Evolutionary conservation across 2,329 filamentous ascomycete species (phyloP).

Genomic region (Fusarium sp.): DNA sequence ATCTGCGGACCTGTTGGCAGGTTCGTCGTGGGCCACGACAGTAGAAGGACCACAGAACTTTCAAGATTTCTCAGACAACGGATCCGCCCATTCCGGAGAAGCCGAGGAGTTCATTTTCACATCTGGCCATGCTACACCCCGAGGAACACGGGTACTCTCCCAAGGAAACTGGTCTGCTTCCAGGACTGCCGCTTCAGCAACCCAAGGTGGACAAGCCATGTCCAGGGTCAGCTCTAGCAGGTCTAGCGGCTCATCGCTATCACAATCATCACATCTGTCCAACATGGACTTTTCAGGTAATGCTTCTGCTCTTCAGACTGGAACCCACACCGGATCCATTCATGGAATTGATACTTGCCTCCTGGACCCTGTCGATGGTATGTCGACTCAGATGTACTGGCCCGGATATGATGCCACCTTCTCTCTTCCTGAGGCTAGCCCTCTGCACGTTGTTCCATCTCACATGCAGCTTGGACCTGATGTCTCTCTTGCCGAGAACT

Average conservation of each 20-base stretch:
- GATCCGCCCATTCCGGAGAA: constrained; percentile 63
- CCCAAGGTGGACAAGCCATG: constrained; percentile 53
- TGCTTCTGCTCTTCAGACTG: constrained; percentile 57
- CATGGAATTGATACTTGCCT: constrained; percentile 64
- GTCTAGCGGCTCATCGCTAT: constrained; percentile 58
- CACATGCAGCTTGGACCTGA: constrained; percentile 67
- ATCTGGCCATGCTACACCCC: constrained; percentile 66
- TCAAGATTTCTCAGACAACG: constrained; percentile 63
- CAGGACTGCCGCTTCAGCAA: constrained; percentile 49
- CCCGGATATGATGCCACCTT: constrained; percentile 58
- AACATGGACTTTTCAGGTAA: constrained; percentile 66
- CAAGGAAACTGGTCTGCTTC: constrained; percentile 59
- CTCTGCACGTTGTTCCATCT: constrained; percentile 66
- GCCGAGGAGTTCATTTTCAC: constrained; percentile 66
- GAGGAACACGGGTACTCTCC: constrained; percentile 59
- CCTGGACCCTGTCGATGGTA: constrained; percentile 59
- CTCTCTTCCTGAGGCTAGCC: constrained; percentile 55
- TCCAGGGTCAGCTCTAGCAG: constrained; percentile 54
- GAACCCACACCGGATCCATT: constrained; percentile 53
- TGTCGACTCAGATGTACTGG: constrained; percentile 64
- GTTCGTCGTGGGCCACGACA: constrained; percentile 67
- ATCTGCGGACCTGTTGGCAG: constrained; percentile 64
- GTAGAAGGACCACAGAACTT: constrained; percentile 71
- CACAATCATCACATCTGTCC: constrained; percentile 63
- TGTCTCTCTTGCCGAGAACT: constrained; percentile 59